Base-by-base conservation (phyloP, 2,329 filamentous ascomycete genomes). In the Apiospora kogelbergensis region DNA sequence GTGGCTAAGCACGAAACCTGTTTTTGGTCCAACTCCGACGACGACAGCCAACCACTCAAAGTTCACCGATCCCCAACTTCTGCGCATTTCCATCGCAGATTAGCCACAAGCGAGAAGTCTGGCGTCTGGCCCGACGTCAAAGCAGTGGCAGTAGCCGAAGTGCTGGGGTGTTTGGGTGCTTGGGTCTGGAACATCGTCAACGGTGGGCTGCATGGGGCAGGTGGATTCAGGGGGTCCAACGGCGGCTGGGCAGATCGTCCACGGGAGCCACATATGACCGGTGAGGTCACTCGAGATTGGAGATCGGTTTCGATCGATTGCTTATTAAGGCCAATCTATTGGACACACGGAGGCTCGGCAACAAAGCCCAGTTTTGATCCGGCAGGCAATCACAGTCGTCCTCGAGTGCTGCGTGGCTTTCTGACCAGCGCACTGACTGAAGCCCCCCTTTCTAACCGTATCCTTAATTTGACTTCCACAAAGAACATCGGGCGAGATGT, bases 1-100 rank as follows among this genome's bases (percentile, higher is more conserved):
- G 53, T 60, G 53, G 53, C 53, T 60, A 60, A 60, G 53, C 53
- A 37, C 26, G 30, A 60, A 60, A 60, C 53, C 53, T 17, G 26
- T 60, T 60, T 60, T 60, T 6, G 11, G 30, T n/a, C 17, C 20
- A 20, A 33, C 48, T 2, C 17, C 15, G 15, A 57, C 48, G 30
- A 30, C 48, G 26, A 57, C 13, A 10, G 26, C 30, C 24, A 57
- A 26, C 48, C 48, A 57, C 26, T 57, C 26, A 57, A 30, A 57
- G 48, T 57, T 57, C 48, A 57, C 20, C 48, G 48, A 57, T 33
- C 48, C 48, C 48, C 3, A 57, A 57, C 26, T 33, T 33, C 26
- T 57, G 30, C n/a, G 48, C 26, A 57, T 13, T 26, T 48, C 11
- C 48, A 33, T 33, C 48, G 48, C 48, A 2, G 20, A 57, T 33